Percentiles rank a stretch among this genome's conserved stretches.
These are phyloP conservation scores for Cucurbita argyrosperma DNA, from an alignment of 306 rosid genomes.

Conservation along the genomic window DNA sequence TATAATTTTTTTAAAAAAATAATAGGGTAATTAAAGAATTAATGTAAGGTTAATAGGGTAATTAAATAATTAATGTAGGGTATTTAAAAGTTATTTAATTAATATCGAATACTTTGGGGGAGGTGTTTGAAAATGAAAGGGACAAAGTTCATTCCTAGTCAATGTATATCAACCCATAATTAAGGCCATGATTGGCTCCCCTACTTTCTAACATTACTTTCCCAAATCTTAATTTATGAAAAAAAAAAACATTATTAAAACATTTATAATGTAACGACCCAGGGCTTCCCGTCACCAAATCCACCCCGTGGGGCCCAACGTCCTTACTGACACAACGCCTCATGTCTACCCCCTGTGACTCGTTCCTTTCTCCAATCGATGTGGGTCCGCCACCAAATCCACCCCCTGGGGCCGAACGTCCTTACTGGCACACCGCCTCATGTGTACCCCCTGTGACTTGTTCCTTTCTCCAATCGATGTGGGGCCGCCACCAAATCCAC, in stretches of 20 bases:
- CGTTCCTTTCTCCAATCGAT: too few relatives aligned
- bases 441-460: too few relatives aligned
- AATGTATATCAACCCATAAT: not conserved
- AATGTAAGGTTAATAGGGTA: not conserved
- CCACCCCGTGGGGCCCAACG: too few relatives aligned
- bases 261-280: not conserved
- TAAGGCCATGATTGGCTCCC: constrained; percentile 6
- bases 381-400: too few relatives aligned
- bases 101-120: not conserved
- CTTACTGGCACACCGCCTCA: too few relatives aligned
- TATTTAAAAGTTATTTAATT: not conserved
- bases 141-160: not conserved
- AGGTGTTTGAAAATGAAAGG: not conserved
- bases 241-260: not conserved
- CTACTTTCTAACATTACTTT: not conserved
- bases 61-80: not conserved
- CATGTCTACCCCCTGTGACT: too few relatives aligned
- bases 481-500: too few relatives aligned
- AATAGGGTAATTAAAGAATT: not conserved
- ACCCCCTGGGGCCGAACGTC: too few relatives aligned
- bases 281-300: too few relatives aligned
- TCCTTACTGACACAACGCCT: too few relatives aligned
- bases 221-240: not conserved
- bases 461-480: too few relatives aligned
- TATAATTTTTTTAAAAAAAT: too few relatives aligned